A percentile compares a stretch with the other conserved stretches of the same genome.
These are phyloP conservation scores for Stygiomarasmius scandens DNA, from an alignment of 1,284 basidiomycete genomes.

Conservation along the genomic window DNA sequence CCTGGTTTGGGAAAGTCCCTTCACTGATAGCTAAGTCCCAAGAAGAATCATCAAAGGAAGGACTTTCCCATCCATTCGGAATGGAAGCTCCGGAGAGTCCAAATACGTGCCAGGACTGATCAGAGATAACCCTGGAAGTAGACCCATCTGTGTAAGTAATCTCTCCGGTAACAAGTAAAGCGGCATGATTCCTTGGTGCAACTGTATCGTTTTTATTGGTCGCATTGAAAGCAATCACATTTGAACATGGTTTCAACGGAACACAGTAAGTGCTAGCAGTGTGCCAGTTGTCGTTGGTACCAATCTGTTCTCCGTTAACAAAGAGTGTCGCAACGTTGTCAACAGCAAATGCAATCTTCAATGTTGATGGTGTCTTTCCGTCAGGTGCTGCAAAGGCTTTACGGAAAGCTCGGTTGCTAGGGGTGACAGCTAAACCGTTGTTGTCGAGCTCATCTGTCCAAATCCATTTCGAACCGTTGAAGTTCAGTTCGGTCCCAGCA, in stretches of 20 bases:
- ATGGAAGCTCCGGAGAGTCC: constrained; percentile 16
- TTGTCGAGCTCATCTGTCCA: constrained; percentile 3
- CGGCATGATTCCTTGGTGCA: constrained; percentile 19
- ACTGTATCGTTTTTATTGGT: constrained; percentile 14
- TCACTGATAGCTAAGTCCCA: constrained; percentile 27
- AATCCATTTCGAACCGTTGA: constrained; percentile 3
- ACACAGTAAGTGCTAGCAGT: constrained; percentile 26
- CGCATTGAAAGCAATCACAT: constrained; percentile 29
- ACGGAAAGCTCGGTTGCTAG: constrained; percentile 21
- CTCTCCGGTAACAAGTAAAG: constrained; percentile 26
- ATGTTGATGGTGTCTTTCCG: constrained; percentile 22
- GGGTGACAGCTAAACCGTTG: background rate
- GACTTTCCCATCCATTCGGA: constrained; percentile 26
- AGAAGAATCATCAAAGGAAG: constrained; percentile 27
- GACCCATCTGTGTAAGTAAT: constrained; percentile 30
- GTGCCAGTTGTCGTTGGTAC: constrained; percentile 13
- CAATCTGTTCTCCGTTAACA: constrained; percentile 25
- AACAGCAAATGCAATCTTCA: background rate
- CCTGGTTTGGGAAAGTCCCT: constrained; percentile 13
- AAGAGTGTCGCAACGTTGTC: constrained; percentile 31
- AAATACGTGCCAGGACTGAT: constrained; percentile 28
- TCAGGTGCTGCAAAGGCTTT: constrained; percentile 23
- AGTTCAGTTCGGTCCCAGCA: background rate
- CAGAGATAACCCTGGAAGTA: constrained; percentile 28
- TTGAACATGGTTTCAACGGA: constrained; percentile 23